Base-by-base conservation (phyloP, 257 asterid species). In the Osmanthus fragrans region DNA sequence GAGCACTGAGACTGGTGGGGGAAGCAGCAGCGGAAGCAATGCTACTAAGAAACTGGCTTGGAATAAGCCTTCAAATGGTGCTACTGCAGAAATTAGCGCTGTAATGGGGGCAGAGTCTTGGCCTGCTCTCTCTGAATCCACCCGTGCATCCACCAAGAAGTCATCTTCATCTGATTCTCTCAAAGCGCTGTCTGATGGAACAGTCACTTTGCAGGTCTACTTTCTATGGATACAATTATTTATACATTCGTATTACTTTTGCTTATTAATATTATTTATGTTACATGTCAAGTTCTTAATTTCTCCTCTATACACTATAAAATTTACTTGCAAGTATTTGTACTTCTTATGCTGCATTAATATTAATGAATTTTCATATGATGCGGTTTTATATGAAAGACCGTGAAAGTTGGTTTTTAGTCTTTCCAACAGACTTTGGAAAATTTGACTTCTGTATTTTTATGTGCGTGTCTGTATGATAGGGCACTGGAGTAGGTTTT, bases 101-200 rank as follows among this genome's bases (percentile, higher is more conserved):
- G 94, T 93, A n/a, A 91, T 93, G 94, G 93, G 89, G 33, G 97
- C 93, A 7, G 88, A 79, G 33, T 82, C 89, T 70, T 93, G 98
- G 98, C 98, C 98, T 71, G 90, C 93, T 77, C 91, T 93, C 3
- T 85, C 91, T 2, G 93, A 90, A 68, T 88, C 91, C n/a, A 88
- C 97, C 54, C 88, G 91, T 80, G 89, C 89, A 66, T 84, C 94
- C 70, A 88, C 94, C 0, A 90, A 88, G 65, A 56, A 56, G 78
- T 78, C 89, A 21, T 80, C 90, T 19, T 74, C 92, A 16, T 67
- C 89, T 30, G 85, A 83, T 79, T 72, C 86, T 30, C 82, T 76
- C 40, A 90, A 89, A 80, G 30, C 87, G 71, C 68, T 76, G 27
- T 54, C 86, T 12, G 88, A 83, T 32, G 90, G 84, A 73, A 74